Conservation (phyloP, 768 basidiomycete species). For the Pisolithus albus region DNA sequence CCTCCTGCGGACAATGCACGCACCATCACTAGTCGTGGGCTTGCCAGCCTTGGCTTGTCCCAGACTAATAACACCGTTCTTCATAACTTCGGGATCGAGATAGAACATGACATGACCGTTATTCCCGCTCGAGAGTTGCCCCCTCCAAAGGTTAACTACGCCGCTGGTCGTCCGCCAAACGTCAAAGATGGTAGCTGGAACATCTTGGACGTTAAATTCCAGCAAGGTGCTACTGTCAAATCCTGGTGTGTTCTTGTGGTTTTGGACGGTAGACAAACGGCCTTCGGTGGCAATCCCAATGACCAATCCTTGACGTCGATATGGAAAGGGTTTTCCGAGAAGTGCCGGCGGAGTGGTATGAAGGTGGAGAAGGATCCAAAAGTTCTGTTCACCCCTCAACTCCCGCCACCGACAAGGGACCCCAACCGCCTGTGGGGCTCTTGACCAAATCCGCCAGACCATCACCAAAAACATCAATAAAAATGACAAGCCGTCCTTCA, state of each 20-base stretch:
- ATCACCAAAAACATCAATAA: constrained; percentile 29
- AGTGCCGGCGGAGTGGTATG: constrained; percentile 58
- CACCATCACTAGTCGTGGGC: constrained; percentile 51
- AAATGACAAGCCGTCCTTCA: constrained; percentile 47
- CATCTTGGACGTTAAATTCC: constrained; percentile 65
- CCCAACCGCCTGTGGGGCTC: constrained; percentile 33
- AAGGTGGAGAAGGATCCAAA: constrained; percentile 28
- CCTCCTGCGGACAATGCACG: constrained; percentile 53
- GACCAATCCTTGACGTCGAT: constrained; percentile 40
- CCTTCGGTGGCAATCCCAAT: not conserved
- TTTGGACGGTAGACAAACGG: constrained; percentile 15
- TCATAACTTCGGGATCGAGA: constrained; percentile 50
- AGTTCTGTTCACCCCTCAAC: constrained; percentile 26
- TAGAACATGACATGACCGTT: constrained; percentile 52
- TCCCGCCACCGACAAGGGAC: constrained; percentile 17
- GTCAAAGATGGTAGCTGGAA: constrained; percentile 70
- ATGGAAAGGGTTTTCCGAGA: constrained; percentile 46
- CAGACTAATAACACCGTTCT: constrained; percentile 31
- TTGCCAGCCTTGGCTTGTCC: constrained; percentile 47
- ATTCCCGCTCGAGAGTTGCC: constrained; percentile 61
- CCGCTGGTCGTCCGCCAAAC: constrained; percentile 32
- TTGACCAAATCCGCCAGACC: constrained; percentile 34
- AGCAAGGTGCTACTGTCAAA: constrained; percentile 40
- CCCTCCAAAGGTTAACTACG: constrained; percentile 54
- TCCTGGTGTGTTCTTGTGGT: constrained; percentile 66